Base-by-base conservation (phyloP, 1,284 basidiomycete species). In the Abortiporus biennis region DNA sequence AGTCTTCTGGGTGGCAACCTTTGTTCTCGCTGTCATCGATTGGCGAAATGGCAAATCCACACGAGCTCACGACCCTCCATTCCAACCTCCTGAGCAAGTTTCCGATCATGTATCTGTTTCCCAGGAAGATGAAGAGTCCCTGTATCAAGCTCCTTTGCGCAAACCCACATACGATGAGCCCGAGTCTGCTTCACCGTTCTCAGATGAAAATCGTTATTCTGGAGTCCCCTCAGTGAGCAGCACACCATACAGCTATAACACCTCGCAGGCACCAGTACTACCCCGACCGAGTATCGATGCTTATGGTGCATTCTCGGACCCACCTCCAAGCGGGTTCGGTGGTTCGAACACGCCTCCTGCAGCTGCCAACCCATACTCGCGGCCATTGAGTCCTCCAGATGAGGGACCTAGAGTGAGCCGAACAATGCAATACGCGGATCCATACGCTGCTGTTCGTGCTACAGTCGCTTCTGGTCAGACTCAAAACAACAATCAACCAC, bases 371-470 rank as follows among this genome's bases (percentile, higher is more conserved):
- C 48, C 53, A 20, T 55, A 55, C 4, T 46, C 51, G 27, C 46
- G 52, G 27, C 64, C 30, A 54, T 51, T 15, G 56, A 64, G 6
- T 66, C 63, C 33, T 62, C 62, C 73, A 58, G 49, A 62, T 57
- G 51, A 56, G 22, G 62, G 62, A 1, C 75, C 79, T 19, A 67
- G 74, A 16, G 66, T 89, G 25, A 92, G 88, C 60, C 68, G 89
- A 54, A 92, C 90, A 40, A 92, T 92, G 89, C 81, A 90, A 63
- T 89, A 86, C 55, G 82, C 85, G 16, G 85, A 89, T 56, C 85
- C 84, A 8, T 88, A 88, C 54, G 82, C 84, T 11, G 82, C 80
- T 11, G 83, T 88, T 19, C 71, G 83, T 16, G 79, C 79, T 8
- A 72, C 58, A 24, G 46, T 61, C 6, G 39, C 52, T 5, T 34